Evolutionary conservation across 2,329 filamentous ascomycete genomes (phyloP), one percentile per base, ranked within the genome.

Genomic region (Alternaria ethzedia): DNA sequence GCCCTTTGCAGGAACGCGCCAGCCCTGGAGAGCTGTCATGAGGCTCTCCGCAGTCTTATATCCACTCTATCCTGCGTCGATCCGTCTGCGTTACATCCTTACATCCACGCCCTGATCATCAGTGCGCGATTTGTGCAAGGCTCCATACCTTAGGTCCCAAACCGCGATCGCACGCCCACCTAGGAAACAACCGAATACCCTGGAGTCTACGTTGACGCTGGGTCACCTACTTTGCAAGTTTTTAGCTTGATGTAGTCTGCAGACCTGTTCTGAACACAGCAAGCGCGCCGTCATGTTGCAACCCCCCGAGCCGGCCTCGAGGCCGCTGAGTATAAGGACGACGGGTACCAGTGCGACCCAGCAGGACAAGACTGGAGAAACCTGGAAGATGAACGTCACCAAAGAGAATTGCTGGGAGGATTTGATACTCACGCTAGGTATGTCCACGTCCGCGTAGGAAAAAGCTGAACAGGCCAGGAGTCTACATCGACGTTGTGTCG

Each of bases 371-470:
- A 78, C 81, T 12, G 83, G 83, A 17, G 73, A 78, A 52, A 75
- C 78, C 36, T 85, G 83, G 83, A 78, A 81, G 44, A 70, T 74
- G 63, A 66, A 71, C 6, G 79, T 84, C 5, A 73, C 68, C 44
- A 66, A 71, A 20, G 76, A 82, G 20, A 83, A 83, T 69, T 79
- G 83, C 47, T 85, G 83, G 83, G 79, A 83, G 55, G 82, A 83
- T 56, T 79, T 82, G 36, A 84, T 85, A 45, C 69, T 85, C 56
- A 83, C 83, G 1, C 71, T 84, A 52, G 78, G 78, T 80, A 77
- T 5, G 76, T 76, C n/a, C n/a, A n/a, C n/a, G n/a, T n/a, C n/a
- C n/a, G n/a, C n/a, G n/a, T n/a, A n/a, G n/a, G n/a, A n/a, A n/a
- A n/a, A n/a, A n/a, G n/a, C n/a, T n/a, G n/a, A n/a, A n/a, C n/a